Evolutionary conservation across 768 basidiomycete genomes (phyloP).

Genomic region (Amanita rimosa): DNA sequence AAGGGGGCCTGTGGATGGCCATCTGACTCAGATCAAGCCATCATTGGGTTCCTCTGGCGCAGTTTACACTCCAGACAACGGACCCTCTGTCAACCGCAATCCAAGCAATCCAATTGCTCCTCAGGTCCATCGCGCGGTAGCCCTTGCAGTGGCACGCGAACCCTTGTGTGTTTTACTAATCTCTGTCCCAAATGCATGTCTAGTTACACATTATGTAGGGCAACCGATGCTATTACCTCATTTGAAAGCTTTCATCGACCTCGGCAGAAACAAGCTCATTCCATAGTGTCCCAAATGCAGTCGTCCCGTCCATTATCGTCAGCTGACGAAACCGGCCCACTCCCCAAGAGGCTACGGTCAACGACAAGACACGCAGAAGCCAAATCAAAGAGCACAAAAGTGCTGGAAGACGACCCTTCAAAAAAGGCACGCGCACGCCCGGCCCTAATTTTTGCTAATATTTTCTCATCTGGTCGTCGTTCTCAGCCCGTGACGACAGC

Average conservation of each 20-base stretch:
- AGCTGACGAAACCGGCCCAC: slow-evolving; percentile 73
- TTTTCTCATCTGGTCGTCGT: slow-evolving; percentile 79
- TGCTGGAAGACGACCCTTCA: slow-evolving; percentile 55
- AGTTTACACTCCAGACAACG: slow-evolving; percentile 68
- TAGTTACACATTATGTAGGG: slow-evolving; percentile 23
- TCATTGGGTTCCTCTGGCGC: slow-evolving; percentile 49
- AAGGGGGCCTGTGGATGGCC: slow-evolving; percentile 41
- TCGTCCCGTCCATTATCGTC: slow-evolving; percentile 66
- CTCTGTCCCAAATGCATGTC: slow-evolving; percentile 8
- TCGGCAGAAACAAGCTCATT: slow-evolving; percentile 30
- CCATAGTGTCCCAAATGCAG: slow-evolving; percentile 31
- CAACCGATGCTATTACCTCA: slow-evolving; percentile 42
- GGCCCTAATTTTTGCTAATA: slow-evolving; percentile 79
- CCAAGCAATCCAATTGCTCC: slow-evolving; percentile 34
- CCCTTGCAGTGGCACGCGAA: slow-evolving; percentile 40
- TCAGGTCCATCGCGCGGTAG: slow-evolving; percentile 49
- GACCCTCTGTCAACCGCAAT: slow-evolving; percentile 45
- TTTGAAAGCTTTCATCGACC: slow-evolving; percentile 50
- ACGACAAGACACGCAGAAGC: slow-evolving; percentile 42
- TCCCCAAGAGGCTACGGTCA: slow-evolving; percentile 64
- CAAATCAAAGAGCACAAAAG: slow-evolving; percentile 51
- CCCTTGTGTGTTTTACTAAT: slow-evolving; percentile 36
- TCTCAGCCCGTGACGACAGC: slow-evolving; percentile 63
- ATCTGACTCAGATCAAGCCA: slow-evolving; percentile 27
- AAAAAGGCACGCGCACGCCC: slow-evolving; percentile 90